Evolutionary conservation across 441 rosid genomes (phyloP).

Genomic region (Flueggea neowawraea): DNA sequence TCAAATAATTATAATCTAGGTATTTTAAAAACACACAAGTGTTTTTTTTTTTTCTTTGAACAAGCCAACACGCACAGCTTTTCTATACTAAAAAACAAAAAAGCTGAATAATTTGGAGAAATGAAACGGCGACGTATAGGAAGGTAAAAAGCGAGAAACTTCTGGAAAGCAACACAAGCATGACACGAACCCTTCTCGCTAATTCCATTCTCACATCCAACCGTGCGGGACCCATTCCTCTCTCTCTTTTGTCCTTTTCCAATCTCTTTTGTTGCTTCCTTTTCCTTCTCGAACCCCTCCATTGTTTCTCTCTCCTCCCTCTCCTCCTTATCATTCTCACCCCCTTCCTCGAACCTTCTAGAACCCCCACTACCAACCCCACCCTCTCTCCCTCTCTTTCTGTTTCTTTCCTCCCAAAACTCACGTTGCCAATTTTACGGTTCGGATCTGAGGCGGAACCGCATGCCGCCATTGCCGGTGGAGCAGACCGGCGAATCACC

Average conservation of each 20-base stretch:
- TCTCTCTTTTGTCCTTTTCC: no score
- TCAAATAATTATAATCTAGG: no score
- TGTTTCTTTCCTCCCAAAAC: not conserved
- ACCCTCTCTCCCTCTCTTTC: not conserved
- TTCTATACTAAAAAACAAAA: no score
- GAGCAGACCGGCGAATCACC: constrained; percentile 51
- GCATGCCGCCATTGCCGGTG: constrained; percentile 47
- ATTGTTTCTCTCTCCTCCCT: not conserved
- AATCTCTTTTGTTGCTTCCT: constrained; percentile 5
- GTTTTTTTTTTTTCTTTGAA: no score
- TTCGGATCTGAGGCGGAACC: constrained; percentile 33
- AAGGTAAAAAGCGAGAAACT: constrained; percentile 21
- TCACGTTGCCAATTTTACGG: not conserved
- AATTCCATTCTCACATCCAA: constrained; percentile 21
- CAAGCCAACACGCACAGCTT: no score
- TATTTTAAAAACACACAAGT: no score
- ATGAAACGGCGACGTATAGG: no score
- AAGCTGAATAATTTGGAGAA: no score
- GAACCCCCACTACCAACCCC: constrained; percentile 31
- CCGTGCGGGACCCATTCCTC: no score
- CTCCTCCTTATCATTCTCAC: constrained; percentile 37
- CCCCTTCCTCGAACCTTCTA: constrained; percentile 66
- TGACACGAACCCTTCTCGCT: constrained; percentile 32
- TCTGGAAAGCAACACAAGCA: constrained; percentile 34
- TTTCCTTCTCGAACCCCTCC: not conserved